Evolutionary conservation across 2,329 filamentous ascomycete genomes (phyloP).

Genomic region (Plectosphaerella sp.): DNA sequence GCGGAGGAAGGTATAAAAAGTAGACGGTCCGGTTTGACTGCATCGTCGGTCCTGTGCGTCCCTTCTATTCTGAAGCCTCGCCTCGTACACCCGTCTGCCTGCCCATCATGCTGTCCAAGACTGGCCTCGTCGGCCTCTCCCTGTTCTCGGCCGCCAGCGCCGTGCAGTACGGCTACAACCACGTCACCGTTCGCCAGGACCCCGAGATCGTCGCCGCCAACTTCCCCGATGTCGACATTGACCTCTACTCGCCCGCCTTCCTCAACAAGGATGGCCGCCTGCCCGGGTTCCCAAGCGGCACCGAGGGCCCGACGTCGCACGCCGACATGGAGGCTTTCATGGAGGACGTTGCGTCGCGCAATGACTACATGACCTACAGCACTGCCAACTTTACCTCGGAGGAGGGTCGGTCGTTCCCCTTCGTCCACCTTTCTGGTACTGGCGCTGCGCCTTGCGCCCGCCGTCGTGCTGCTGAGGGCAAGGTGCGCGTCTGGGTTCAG

Average conservation of each 20-base stretch:
- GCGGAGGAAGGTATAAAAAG: no score
- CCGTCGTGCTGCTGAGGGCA: constrained; percentile 9
- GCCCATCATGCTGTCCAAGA: not conserved
- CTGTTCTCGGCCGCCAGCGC: constrained; percentile 6
- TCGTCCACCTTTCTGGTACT: constrained; percentile 8
- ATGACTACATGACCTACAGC: constrained; percentile 12
- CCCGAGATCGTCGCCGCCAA: constrained; percentile 6
- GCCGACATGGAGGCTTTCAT: constrained; percentile 10
- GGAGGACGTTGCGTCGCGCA: constrained; percentile 7
- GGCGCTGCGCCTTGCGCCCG: constrained; percentile 3
- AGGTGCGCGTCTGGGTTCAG: constrained; percentile 25
- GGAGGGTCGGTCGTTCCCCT: constrained; percentile 11
- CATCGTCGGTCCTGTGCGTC: no score
- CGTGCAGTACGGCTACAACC: constrained; percentile 11
- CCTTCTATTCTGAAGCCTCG: no score
- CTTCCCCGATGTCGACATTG: constrained; percentile 9
- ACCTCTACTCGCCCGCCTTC: constrained; percentile 12
- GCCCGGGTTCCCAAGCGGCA: constrained; percentile 12
- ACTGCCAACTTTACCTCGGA: constrained; percentile 14
- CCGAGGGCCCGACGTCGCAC: constrained; percentile 12
- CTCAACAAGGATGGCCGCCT: constrained; percentile 6
- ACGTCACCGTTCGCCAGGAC: constrained; percentile 9
- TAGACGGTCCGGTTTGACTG: no score
- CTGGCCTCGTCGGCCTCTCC: constrained; percentile 7
- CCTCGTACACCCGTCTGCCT: not conserved